Base-by-base conservation (phyloP, 495 filamentous ascomycete genomes). In the Penicillium argentinense region DNA sequence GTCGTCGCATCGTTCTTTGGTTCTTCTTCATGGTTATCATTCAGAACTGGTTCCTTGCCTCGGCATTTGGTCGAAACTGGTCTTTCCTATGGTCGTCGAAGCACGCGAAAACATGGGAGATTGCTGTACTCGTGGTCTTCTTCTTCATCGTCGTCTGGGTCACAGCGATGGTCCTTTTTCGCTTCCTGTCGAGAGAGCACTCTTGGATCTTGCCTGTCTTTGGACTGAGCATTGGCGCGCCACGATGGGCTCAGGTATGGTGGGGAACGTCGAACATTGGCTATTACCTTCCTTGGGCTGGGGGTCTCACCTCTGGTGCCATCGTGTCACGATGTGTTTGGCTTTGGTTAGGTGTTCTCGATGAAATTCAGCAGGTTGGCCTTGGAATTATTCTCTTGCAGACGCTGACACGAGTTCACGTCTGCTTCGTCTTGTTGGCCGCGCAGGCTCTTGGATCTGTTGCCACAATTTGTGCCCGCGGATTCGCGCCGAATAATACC, bases 201-300 rank as follows among this genome's bases (percentile, higher is more conserved):
- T 72, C 69, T 4, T 86, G 83, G 83, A 73, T 85, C 54, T 56
- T 86, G 18, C 83, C 83, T 32, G 77, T 86, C 52, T 85, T 85
- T 54, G 82, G 83, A 24, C 73, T 85, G 45, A 81, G 81, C 27
- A 73, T 87, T 11, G 76, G 78, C 16, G 77, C 80, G 1, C 83
- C 83, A 0, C 69, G 81, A 33, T 87, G 83, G 82, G 74, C 73
- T 21, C 83, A 86, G 62, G 82, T 82, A 61, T 75, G 84, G 47
- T 87, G 83, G 83, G 74, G 67, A 12, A 76, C 72, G 0, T 79
- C 74, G 1, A 73, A 73, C 25, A 72, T 82, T 51, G 83, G 80
- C 4, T 53, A 65, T 24, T 87, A 79, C 48, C 63, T 86, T 5
- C 83, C 83, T 2, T 86, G 81, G 82, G 56, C 56, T 13, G 77